A percentile compares a stretch with the other conserved stretches of the same genome.
These are phyloP conservation scores for Phytophthora hybrid DNA, from an alignment of 352 stramenopile species.

Conservation along the genomic window DNA sequence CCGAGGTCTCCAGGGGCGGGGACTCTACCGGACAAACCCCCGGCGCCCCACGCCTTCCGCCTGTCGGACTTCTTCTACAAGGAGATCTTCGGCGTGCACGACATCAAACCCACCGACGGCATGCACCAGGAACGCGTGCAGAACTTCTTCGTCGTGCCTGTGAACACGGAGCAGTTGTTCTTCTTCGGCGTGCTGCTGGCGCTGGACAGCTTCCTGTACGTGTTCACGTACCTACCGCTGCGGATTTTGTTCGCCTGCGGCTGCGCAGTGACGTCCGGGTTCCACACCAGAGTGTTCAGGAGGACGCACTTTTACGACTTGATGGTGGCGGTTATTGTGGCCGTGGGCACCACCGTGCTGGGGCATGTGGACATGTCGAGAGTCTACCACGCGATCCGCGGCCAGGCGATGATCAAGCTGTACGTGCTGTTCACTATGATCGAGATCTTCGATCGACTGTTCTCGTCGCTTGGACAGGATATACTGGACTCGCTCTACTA, in stretches of 20 bases:
- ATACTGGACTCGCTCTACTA: slow-evolving; percentile 96
- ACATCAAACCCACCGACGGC: slow-evolving; percentile 78
- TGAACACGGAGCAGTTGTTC: slow-evolving; percentile 89
- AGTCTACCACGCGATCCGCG: slow-evolving; percentile 98
- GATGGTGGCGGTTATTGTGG: slow-evolving; percentile 89
- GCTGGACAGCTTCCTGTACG: slow-evolving; percentile 97
- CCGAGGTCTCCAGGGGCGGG: slow-evolving; percentile 8
- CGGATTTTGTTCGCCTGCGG: slow-evolving; percentile 85
- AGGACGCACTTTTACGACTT: slow-evolving; percentile 93
- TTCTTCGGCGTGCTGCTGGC: slow-evolving; percentile 95
- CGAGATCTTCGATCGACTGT: slow-evolving; percentile 98
- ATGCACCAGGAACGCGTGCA: slow-evolving; percentile 84
- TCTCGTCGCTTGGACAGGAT: slow-evolving; percentile 97
- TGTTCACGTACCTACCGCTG: slow-evolving; percentile 96
- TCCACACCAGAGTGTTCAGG: slow-evolving; percentile 80
- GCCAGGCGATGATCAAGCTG: slow-evolving; percentile 98
- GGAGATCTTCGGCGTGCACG: slow-evolving; percentile 85
- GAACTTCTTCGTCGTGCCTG: slow-evolving; percentile 82
- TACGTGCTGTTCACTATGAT: slow-evolving; percentile 99
- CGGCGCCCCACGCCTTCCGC: slow-evolving; percentile 60
- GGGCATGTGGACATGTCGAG: slow-evolving; percentile 95
- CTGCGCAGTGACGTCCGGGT: slow-evolving; percentile 79
- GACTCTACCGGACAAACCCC: slow-evolving; percentile 15
- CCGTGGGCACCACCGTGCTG: slow-evolving; percentile 78
- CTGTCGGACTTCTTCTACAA: slow-evolving; percentile 87